Percentiles rank a stretch among this genome's conserved stretches.
Conservation (phyloP, 2,329 filamentous ascomycete species). For the Aureobasidium lini region DNA sequence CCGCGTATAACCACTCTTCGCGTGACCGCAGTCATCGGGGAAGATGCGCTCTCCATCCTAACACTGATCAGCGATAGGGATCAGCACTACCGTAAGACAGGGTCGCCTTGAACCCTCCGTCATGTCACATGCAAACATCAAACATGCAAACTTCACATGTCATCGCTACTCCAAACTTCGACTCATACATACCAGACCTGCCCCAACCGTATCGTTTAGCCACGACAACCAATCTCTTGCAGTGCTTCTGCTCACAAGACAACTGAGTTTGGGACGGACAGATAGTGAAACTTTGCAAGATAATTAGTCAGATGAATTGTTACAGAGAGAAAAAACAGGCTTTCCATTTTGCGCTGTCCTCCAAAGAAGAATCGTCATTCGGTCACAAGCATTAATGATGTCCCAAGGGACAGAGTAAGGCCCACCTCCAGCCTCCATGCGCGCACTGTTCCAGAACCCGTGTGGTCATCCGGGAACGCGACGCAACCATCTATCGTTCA, state of each 20-base stretch:
- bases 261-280: too few relatives aligned
- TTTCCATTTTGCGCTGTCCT: not conserved
- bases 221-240: too few relatives aligned
- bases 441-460: not conserved
- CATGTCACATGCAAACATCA: not conserved
- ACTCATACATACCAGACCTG: too few relatives aligned
- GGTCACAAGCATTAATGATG: conserved; percentile 3
- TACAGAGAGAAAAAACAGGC: not conserved
- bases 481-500: not conserved
- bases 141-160: too few relatives aligned
- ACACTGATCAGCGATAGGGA: not conserved
- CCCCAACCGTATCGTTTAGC: too few relatives aligned
- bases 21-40: not conserved
- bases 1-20: not conserved
- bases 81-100: not conserved
- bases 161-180: too few relatives aligned
- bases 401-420: not conserved
- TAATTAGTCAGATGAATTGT: not conserved
- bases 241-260: too few relatives aligned
- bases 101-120: not conserved
- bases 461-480: not conserved
- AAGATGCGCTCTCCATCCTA: not conserved
- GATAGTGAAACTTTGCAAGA: not conserved
- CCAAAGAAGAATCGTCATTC: conserved; percentile 3
- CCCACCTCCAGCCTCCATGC: not conserved